A percentile compares a stretch with the other conserved stretches of the same genome.
Evolutionary conservation across 2,329 filamentous ascomycete species (phyloP).

Genomic region (Fusarium sp.): DNA sequence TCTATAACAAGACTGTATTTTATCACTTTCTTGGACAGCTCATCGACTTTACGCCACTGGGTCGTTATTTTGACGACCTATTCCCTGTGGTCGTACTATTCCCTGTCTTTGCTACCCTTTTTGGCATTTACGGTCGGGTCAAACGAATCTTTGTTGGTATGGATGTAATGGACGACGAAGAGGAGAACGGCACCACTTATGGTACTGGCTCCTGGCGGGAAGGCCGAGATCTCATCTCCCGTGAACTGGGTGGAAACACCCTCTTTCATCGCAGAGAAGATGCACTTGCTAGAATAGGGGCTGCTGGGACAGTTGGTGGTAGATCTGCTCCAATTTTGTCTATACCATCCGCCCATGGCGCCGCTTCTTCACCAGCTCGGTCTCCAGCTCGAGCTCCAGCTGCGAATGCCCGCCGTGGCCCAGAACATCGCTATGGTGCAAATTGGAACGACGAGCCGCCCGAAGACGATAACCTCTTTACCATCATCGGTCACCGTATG

Average conservation of each 20-base stretch:
- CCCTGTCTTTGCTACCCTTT: conserved; percentile 84
- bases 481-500: conserved; percentile 83
- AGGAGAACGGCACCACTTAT: conserved; percentile 70
- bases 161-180: conserved; percentile 78
- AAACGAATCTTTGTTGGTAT: conserved; percentile 81
- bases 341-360: conserved; percentile 53
- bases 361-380: conserved; percentile 48
- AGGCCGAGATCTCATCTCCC: conserved; percentile 87
- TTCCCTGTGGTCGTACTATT: conserved; percentile 90
- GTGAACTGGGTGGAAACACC: conserved; percentile 76
- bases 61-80: conserved; percentile 84
- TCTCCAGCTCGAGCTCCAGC: conserved; percentile 53
- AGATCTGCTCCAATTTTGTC: conserved; percentile 59
- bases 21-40: conserved; percentile 85
- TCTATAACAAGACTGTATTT: conserved; percentile 84
- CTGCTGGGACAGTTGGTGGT: conserved; percentile 38
- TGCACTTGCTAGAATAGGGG: conserved; percentile 48
- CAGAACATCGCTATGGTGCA: conserved; percentile 39
- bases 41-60: conserved; percentile 84
- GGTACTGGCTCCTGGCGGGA: conserved; percentile 90
- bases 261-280: conserved; percentile 60
- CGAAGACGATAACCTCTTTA: conserved; percentile 84
- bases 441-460: conserved; percentile 63
- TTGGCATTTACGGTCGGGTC: conserved; percentile 87
- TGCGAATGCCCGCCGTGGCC: conserved; percentile 41